phyloP scores from a whole-genome alignment of 495 filamentous ascomycete genomes.

The Aspergillus panamensis region DNA sequence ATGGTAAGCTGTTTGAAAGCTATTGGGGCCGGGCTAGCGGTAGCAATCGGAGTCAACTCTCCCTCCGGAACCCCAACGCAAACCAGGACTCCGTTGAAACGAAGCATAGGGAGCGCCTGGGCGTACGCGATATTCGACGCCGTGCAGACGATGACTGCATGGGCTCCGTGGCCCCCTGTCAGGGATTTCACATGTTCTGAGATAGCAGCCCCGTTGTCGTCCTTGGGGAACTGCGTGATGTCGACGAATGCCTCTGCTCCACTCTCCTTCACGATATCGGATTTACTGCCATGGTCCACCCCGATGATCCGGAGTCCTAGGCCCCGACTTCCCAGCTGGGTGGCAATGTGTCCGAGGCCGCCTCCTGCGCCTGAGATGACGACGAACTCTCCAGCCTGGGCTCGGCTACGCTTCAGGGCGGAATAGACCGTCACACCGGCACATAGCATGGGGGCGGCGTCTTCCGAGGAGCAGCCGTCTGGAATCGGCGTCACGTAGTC shows the following conservation, averaged over 20 bases:
- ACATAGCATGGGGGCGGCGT: constrained; percentile 63
- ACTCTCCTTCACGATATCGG: constrained; percentile 49
- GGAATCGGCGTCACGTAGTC: constrained; percentile 68
- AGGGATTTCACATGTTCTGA: constrained; percentile 52
- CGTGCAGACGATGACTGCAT: constrained; percentile 62
- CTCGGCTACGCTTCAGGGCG: constrained; percentile 53
- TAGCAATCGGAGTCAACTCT: constrained; percentile 52
- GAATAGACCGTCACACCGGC: constrained; percentile 57
- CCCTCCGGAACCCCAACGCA: constrained; percentile 68
- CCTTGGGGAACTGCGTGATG: constrained; percentile 48
- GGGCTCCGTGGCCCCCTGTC: constrained; percentile 56
- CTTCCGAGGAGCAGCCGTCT: constrained; percentile 50
- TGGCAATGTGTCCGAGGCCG: constrained; percentile 61
- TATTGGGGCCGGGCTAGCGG: constrained; percentile 48
- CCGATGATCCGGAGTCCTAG: constrained; percentile 68
- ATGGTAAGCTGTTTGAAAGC: constrained; percentile 53
- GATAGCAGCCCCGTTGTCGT: constrained; percentile 43
- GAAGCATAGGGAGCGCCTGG: constrained; percentile 52
- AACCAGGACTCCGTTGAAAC: constrained; percentile 60
- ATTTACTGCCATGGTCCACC: constrained; percentile 62
- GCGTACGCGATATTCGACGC: constrained; percentile 62
- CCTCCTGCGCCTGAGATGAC: constrained; percentile 66
- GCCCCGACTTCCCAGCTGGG: constrained; percentile 55
- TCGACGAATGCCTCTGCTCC: constrained; percentile 69
- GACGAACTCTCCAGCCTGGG: constrained; percentile 57